Percentiles rank a stretch among this genome's conserved stretches.
phyloP scores from a whole-genome alignment of 2,329 filamentous ascomycete species.

The Fusarium redolens region DNA sequence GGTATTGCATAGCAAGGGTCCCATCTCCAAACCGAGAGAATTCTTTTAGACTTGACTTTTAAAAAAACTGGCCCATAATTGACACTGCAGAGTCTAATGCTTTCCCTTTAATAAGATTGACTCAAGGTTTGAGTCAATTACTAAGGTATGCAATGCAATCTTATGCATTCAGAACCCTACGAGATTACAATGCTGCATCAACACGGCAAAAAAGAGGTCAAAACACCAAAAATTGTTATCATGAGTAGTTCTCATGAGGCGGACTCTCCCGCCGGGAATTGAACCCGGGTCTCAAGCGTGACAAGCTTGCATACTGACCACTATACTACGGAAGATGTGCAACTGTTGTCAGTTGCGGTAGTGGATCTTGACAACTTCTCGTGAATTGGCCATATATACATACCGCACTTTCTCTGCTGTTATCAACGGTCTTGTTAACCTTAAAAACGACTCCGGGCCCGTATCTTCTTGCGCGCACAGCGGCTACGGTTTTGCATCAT shows the following conservation, averaged over 20 bases:
- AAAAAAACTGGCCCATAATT: background rate
- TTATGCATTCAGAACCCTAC: background rate
- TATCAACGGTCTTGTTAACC: no score
- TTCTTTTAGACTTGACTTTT: background rate
- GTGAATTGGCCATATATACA: no score
- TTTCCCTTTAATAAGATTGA: background rate
- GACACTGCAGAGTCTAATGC: background rate
- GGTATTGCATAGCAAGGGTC: background rate
- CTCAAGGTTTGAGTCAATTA: background rate
- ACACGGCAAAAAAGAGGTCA: background rate
- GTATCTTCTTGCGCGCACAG: no score
- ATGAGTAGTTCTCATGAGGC: constrained; percentile 31
- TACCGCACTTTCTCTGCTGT: no score
- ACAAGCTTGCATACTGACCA: constrained; percentile 41
- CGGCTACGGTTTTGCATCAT: no score
- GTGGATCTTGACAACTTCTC: no score
- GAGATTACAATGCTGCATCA: background rate
- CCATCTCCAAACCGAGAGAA: background rate
- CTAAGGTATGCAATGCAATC: background rate
- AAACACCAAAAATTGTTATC: constrained; percentile 28
- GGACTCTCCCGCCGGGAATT: constrained; percentile 46
- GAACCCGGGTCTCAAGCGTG: constrained; percentile 47
- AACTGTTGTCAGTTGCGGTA: no score
- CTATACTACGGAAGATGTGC: constrained; percentile 19
- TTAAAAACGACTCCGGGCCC: no score